Conservation (phyloP, 768 basidiomycete genomes). For the Mycena floridula region DNA sequence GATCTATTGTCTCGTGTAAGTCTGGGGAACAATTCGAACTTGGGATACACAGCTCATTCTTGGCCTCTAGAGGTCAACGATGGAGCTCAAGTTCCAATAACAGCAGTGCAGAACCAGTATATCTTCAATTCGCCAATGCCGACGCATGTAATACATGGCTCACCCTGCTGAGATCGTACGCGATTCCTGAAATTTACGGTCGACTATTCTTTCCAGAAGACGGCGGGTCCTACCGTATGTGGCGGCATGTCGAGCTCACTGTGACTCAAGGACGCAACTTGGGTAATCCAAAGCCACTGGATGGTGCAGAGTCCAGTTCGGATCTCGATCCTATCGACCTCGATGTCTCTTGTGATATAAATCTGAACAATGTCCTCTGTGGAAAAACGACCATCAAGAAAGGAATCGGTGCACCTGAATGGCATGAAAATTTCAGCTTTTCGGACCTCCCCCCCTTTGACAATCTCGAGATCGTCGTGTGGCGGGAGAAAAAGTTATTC, state of each 20-base stretch:
- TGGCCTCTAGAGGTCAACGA: constrained; percentile 43
- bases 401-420: constrained; percentile 61
- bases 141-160: constrained; percentile 72
- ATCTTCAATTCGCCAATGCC: constrained; percentile 62
- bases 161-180: constrained; percentile 73
- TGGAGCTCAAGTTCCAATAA: constrained; percentile 45
- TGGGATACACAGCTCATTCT: constrained; percentile 1
- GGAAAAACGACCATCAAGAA: constrained; percentile 74
- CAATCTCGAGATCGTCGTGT: constrained; percentile 60
- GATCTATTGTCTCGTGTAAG: constrained; percentile 59
- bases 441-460: constrained; percentile 76
- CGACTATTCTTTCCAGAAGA: constrained; percentile 45
- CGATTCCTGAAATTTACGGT: constrained; percentile 76
- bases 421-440: constrained; percentile 78
- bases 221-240: constrained; percentile 82
- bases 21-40: constrained; percentile 4
- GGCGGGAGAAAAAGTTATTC: constrained; percentile 58
- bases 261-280: constrained; percentile 72
- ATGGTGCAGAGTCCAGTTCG: constrained; percentile 21
- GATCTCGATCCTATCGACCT: constrained; percentile 54
- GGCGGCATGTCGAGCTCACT: constrained; percentile 73
- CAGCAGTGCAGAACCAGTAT: constrained; percentile 56
- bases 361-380: constrained; percentile 57
- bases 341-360: constrained; percentile 77
- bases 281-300: constrained; percentile 40